A percentile compares a stretch with the other conserved stretches of the same genome.
phyloP scores from a whole-genome alignment of 345 rosid species.

The Ailanthus altissimus region DNA sequence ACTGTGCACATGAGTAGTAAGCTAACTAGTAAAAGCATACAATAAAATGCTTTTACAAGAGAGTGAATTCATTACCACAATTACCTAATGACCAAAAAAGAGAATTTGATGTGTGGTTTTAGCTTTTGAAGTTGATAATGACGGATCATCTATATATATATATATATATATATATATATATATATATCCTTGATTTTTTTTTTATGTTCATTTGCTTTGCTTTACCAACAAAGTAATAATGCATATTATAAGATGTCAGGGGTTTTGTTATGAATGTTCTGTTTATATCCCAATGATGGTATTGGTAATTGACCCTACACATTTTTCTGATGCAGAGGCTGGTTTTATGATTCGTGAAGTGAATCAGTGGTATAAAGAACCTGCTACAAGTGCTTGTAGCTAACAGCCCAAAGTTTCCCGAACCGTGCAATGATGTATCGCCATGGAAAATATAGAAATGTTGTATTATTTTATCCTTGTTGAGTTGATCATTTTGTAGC shows the following conservation, averaged over 20 bases:
- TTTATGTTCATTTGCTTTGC: neutral
- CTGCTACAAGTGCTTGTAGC: conserved; percentile 45
- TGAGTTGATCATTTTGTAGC: too few relatives aligned
- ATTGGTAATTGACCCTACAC: neutral
- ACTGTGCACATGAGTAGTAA: neutral
- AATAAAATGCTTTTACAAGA: neutral
- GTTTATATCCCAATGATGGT: neutral
- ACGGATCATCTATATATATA: too few relatives aligned
- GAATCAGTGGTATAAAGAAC: conserved; percentile 80
- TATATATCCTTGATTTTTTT: too few relatives aligned
- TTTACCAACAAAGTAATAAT: neutral
- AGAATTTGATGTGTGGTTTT: neutral
- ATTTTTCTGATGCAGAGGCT: conserved; percentile 62
- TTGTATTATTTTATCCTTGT: neutral
- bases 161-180: too few relatives aligned
- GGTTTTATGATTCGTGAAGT: conserved; percentile 72
- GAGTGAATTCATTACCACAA: neutral
- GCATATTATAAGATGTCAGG: neutral
- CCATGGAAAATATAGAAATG: neutral
- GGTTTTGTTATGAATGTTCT: neutral
- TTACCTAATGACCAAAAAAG: neutral
- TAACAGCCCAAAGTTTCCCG: conserved; percentile 35
- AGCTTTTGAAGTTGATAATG: neutral
- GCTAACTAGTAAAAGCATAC: too few relatives aligned
- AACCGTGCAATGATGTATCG: conserved; percentile 23